Evolutionary conservation across 768 basidiomycete species (phyloP), one percentile per base, ranked within the genome.

Genomic region (Psilocybe sp.): DNA sequence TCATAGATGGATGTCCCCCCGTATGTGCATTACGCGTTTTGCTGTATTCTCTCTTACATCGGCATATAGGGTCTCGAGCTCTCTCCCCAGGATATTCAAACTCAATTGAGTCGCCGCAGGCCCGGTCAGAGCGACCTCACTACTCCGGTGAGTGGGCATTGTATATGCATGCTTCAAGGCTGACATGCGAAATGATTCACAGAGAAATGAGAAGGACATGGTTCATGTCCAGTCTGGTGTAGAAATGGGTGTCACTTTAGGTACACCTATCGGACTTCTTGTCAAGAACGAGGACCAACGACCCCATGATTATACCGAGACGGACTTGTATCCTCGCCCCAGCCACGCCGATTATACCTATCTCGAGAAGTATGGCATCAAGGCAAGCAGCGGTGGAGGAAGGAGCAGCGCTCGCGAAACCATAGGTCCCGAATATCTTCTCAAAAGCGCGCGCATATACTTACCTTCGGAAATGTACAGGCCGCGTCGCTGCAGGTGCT

Each of bases 301-400:
- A 23, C 97, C 97, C 15, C 90, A 98, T 62, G 97, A 99, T 70
- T 99, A 99, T 70, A 86, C 94, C 56, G 97, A 98, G 75, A 98
- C 97, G 0, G 97, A 99, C 65, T 73, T 94, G 46, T 99, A 93
- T 75, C 97, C 97, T 31, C 87, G 97, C 16, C 97, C 97, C 23
- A 92, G 89, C 56, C 97, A 99, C 62, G 97, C 97, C 11, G 97
- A 99, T 68, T 97, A 88, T 68, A 99, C 97, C 13, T 99, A 99
- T 69, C 83, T 98, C 50, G 85, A 92, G 59, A 99, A 99, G 61
- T 99, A 98, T 64, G 94, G 94, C 28, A 69, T 98, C 67, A 98
- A 98, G 75, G 97, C 97, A 0, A 93, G 91, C 76, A 92, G 89
- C 52, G 97, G 97, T 34, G 97, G 97, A 41, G 97, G 97, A 5